phyloP scores from a whole-genome alignment of 108 stramenopile species.

The Epipyxis sp. region DNA sequence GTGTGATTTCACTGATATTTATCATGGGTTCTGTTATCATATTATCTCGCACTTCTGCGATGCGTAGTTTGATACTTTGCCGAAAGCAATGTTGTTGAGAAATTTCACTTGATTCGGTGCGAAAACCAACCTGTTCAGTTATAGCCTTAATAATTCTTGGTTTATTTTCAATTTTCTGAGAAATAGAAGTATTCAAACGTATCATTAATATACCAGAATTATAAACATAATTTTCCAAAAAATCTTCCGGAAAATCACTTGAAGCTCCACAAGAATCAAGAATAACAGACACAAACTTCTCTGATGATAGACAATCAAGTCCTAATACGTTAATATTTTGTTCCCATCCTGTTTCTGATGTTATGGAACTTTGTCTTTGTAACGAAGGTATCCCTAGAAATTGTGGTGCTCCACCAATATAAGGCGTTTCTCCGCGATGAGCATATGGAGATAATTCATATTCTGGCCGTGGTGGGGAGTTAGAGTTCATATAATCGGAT shows the following conservation, averaged over 20 bases:
- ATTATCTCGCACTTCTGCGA: conserved; percentile 5
- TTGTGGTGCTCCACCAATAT: no score
- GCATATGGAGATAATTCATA: no score
- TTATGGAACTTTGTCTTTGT: no score
- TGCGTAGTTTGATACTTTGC: not conserved
- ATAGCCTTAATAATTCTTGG: not conserved
- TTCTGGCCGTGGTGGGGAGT: no score
- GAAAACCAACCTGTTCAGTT: not conserved
- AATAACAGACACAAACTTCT: not conserved
- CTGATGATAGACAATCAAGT: not conserved
- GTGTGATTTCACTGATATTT: not conserved
- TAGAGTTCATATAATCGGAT: no score
- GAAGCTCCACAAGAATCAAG: not conserved
- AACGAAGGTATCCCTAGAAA: no score
- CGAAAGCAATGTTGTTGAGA: not conserved
- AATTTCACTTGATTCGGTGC: not conserved
- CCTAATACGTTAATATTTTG: not conserved
- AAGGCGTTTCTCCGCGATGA: no score
- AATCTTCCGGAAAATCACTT: not conserved
- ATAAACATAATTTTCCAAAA: not conserved
- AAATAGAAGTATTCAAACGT: not conserved
- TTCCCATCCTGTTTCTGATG: not conserved
- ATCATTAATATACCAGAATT: not conserved
- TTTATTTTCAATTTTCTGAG: not conserved
- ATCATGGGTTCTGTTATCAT: not conserved